Conservation (phyloP, 148 eudicot genomes). For the Polygonum maritimum region DNA sequence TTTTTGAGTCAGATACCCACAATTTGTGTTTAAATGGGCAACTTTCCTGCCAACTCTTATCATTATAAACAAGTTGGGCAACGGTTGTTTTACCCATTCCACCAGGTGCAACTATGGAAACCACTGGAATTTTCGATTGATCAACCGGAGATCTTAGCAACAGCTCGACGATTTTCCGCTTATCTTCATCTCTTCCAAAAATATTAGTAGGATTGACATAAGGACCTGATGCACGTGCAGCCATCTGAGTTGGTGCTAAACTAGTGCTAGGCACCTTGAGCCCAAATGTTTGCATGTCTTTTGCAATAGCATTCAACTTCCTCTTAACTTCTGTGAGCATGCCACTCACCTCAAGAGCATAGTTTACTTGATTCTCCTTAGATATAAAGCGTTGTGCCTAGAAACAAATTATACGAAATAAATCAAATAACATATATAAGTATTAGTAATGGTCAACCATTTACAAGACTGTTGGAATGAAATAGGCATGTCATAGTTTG, state of each 20-base stretch:
- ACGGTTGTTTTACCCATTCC: constrained; percentile 35
- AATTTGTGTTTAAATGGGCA: constrained; percentile 17
- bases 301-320: constrained; percentile 13
- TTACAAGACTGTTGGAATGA: too few species aligned
- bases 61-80: constrained; percentile 23
- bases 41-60: constrained; percentile 1
- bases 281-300: constrained; percentile 7
- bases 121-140: not conserved
- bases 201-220: constrained; percentile 14
- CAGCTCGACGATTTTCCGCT: constrained; percentile 12
- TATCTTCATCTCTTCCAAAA: constrained; percentile 28
- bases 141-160: constrained; percentile 9
- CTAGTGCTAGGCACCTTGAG: not conserved
- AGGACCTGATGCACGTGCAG: constrained; percentile 14
- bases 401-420: not conserved
- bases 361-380: not conserved
- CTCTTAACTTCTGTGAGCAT: not conserved
- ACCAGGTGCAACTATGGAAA: constrained; percentile 24
- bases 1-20: constrained; percentile 24
- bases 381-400: not conserved
- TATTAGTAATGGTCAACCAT: too few species aligned
- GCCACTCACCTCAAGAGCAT: not conserved
- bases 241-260: not conserved
- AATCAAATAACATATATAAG: not conserved
- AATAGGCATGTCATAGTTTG: too few species aligned